Evolutionary conservation across 2,329 filamentous ascomycete genomes (phyloP).

Genomic region (Ceratocystis colombiana): DNA sequence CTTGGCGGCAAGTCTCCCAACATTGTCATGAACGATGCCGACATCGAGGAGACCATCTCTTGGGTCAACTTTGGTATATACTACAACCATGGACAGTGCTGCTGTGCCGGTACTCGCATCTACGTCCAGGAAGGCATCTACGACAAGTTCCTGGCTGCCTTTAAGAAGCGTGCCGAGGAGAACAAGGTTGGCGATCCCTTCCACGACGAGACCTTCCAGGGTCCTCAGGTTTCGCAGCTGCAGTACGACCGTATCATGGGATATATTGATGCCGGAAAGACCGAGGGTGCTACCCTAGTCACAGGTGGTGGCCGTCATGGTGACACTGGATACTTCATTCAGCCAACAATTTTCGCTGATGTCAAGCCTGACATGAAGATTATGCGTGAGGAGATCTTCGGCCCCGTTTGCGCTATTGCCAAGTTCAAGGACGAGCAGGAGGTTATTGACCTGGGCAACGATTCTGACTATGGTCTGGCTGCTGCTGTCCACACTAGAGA

Average conservation of each 20-base stretch:
- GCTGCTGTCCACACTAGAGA: conserved; percentile 48
- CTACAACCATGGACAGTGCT: conserved; percentile 48
- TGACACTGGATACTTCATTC: conserved; percentile 32
- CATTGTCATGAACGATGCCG: conserved; percentile 55
- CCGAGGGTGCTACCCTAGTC: conserved; percentile 30
- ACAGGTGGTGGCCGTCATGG: conserved; percentile 30
- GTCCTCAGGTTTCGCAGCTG: conserved; percentile 42
- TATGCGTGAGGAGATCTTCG: conserved; percentile 54
- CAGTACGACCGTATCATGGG: conserved; percentile 41
- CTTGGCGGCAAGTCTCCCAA: conserved; percentile 59
- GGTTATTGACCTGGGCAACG: conserved; percentile 32
- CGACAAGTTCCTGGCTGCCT: conserved; percentile 48
- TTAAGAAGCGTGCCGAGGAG: conserved; percentile 39
- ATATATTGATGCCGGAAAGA: conserved; percentile 40
- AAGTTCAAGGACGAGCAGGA: conserved; percentile 34
- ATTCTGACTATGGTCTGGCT: conserved; percentile 47
- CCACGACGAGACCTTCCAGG: conserved; percentile 32
- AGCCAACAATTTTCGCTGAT: conserved; percentile 31
- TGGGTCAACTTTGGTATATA: conserved; percentile 39
- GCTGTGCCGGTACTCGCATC: conserved; percentile 49
- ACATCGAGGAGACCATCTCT: conserved; percentile 54
- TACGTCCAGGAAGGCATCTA: conserved; percentile 47
- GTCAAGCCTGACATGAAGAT: conserved; percentile 35
- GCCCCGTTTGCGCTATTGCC: conserved; percentile 50
- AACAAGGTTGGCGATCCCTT: conserved; percentile 35